Base-by-base conservation (phyloP, 2,329 filamentous ascomycete species). In the Monilinia fructigena region DNA sequence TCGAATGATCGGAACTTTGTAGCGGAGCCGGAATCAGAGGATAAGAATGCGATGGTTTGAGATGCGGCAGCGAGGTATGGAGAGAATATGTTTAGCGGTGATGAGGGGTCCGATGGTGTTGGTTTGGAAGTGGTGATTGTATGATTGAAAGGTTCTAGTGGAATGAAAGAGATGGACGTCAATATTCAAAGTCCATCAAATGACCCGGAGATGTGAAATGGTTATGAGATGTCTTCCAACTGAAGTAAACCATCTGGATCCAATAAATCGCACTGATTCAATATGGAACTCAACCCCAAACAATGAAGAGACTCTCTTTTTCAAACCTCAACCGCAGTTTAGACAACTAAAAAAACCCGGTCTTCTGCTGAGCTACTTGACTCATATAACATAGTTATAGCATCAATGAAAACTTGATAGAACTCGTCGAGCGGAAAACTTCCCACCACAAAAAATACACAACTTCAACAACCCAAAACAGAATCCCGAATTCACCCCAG, bases 21-120 rank as follows among this genome's bases (percentile, higher is more conserved):
- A 2, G 81, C 78, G 0, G 84, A 86, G 18, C 83, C 83, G 0
- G 82, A 84, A 72, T 86, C 84, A 23, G 80, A 82, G 14, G 83
- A 85, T 74, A 86, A 85, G 78, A 86, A 83, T 40, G 81, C 78
- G 12, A 86, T 79, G 23, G 79, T 82, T 82, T 1, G 66, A 63
- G 66, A 75, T 72, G 11, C 63, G 26, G 56, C 70, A 68, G 23
- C 26, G 20, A 20, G 66, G 63, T 18, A 65, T 66, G 3, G 69
- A 69, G 58, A 86, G 78, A 4, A 86, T 76, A 64, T 80, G 80
- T 67, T 85, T 82, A 2, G 84, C 84, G 48, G 80, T 79, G 67
- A 86, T 80, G 67, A 86, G 82, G n/a, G 84, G 84, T 0, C 84
- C 84, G 65, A 87, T 83, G 20, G 83, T 83, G 73, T 86, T 86